Conservation (phyloP, 2,329 filamentous ascomycete species). For the Penicillium sp. region DNA sequence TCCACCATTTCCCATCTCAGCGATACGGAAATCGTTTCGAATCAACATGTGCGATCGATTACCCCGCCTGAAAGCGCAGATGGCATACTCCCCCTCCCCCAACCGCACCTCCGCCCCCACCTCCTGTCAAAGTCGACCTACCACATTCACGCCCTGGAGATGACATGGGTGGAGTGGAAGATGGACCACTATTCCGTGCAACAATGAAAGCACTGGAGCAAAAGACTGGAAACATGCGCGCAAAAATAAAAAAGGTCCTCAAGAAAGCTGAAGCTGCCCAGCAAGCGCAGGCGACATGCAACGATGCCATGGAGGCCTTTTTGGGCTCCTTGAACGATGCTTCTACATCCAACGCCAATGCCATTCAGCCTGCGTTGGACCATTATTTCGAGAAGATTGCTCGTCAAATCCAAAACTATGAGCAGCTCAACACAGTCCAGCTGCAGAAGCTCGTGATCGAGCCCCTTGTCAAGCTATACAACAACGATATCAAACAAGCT, state of each 20-base stretch:
- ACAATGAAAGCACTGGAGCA: conserved; percentile 96
- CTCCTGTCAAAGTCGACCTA: conserved; percentile 77
- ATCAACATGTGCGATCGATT: conserved; percentile 25
- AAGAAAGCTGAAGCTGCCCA: conserved; percentile 91
- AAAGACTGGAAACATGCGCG: conserved; percentile 91
- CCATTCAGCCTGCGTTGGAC: conserved; percentile 93
- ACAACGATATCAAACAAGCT: conserved; percentile 94
- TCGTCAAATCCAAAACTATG: conserved; percentile 81
- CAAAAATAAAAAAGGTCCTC: conserved; percentile 92
- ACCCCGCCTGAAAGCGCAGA: conserved; percentile 34
- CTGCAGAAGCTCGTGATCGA: conserved; percentile 94
- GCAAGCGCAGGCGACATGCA: conserved; percentile 74
- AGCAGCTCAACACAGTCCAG: conserved; percentile 77
- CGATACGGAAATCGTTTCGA: conserved; percentile 57
- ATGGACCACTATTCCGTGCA: conserved; percentile 91
- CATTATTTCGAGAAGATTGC: conserved; percentile 99
- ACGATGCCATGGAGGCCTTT: conserved; percentile 78
- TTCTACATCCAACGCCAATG: conserved; percentile 86
- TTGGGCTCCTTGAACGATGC: conserved; percentile 84
- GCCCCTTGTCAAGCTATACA: conserved; percentile 86
- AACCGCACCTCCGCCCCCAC: conserved; percentile 28
- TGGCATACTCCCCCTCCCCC: conserved; percentile 21
- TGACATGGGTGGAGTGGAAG: conserved; percentile 79
- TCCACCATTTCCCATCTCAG: conserved; percentile 82
- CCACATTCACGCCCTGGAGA: conserved; percentile 79